Evolutionary conservation across 768 basidiomycete species (phyloP), one percentile per base, ranked within the genome.

Genomic region (Auricularia sp.): DNA sequence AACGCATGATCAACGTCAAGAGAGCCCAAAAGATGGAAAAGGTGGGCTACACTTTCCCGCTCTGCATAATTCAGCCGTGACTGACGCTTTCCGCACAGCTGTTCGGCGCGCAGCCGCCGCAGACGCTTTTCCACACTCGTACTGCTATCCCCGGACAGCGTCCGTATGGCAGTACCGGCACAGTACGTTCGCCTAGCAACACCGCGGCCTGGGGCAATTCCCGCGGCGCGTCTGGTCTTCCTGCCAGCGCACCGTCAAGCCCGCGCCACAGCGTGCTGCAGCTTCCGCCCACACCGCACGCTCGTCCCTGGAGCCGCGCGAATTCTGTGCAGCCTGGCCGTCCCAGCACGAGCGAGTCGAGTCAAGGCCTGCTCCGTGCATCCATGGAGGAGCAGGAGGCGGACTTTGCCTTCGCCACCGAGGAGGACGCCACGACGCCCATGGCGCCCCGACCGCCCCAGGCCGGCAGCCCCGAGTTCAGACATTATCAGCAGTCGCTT

Each of bases 1-100:
- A 92, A 72, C 91, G 90, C 77, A 87, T 88, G 14, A 82, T 88
- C 71, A 89, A 89, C 70, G 90, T 94, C 58, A 81, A 85, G 61
- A 77, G 92, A 62, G 90, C 90, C 45, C 80, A 86, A 71, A 94
- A 93, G 76, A 92, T 94, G 90, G 90, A 92, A 75, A 88, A 89
- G 84, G 91, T 89, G 64, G 36, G 80, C 72, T 47, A n/a, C 10
- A 13, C 29, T 34, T 8, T 24, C 54, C 34, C 24, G 24, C 59
- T 16, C 61, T 16, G 37, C 56, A 35, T 29, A 29, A 29, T 68
- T 58, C 64, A 64, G 62, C 58, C 10, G n/a, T 68, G 44, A 64
- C 39, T 29, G 42, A 4, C 51, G 16, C 51, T 47, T 63, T 54
- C 59, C 61, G 14, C 13, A 7, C 71, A 93, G 91, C 82, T 94